phyloP scores from a whole-genome alignment of 2,329 filamentous ascomycete genomes.

The Pseudopyrenochaeta lycopersici region DNA sequence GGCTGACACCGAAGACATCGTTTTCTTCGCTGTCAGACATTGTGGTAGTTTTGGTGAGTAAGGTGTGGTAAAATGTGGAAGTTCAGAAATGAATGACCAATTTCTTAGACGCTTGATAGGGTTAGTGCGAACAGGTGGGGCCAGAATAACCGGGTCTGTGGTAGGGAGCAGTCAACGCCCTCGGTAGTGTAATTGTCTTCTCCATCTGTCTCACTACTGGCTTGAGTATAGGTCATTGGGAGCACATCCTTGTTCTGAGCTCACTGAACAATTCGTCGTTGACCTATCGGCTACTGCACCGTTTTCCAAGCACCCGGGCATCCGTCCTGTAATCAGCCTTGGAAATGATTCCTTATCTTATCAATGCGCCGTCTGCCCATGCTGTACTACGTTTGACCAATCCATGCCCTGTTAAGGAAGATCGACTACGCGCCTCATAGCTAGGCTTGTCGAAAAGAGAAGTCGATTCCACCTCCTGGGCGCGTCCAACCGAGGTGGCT shows the following conservation, averaged over 20 bases:
- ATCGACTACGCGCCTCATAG: constrained; percentile 23
- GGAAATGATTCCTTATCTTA: constrained; percentile 23
- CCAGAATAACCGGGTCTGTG: constrained; percentile 7
- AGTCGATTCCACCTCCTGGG: constrained; percentile 10
- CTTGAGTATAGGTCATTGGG: too few relatives aligned
- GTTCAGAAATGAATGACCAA: background rate
- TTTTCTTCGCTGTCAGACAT: constrained; percentile 44
- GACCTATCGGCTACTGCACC: background rate
- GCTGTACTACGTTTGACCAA: constrained; percentile 12
- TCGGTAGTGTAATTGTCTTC: too few relatives aligned
- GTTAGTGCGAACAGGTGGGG: constrained; percentile 17
- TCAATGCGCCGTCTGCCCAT: constrained; percentile 8
- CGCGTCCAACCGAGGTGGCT: constrained; percentile 16
- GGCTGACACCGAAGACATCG: constrained; percentile 55
- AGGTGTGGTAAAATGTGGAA: background rate
- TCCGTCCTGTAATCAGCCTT: background rate
- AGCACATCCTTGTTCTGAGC: too few relatives aligned
- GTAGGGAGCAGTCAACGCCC: background rate
- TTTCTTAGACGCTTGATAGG: constrained; percentile 4
- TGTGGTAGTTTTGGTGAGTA: background rate
- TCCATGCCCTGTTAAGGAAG: constrained; percentile 8
- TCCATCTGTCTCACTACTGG: too few relatives aligned
- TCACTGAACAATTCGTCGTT: too few relatives aligned
- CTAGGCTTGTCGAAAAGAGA: constrained; percentile 21
- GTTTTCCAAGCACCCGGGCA: background rate